Evolutionary conservation across 768 basidiomycete species (phyloP), one percentile per base, ranked within the genome.

Genomic region (Leccinum arenicola): DNA sequence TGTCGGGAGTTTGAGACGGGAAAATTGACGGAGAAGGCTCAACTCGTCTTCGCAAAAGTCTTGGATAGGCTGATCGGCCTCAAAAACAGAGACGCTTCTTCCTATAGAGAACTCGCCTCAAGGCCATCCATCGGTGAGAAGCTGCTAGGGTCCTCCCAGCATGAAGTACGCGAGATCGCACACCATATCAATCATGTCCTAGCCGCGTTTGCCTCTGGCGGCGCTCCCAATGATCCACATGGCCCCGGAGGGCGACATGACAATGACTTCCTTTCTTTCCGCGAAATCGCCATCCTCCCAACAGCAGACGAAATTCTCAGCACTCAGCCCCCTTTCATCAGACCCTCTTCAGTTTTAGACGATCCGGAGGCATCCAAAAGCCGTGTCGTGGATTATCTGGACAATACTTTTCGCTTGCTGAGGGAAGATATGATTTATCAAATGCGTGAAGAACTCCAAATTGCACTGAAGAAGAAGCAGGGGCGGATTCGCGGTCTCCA

Each of bases 241-340:
- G 70, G 72, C 10, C 83, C 88, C 0, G 88, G 88, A 0, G 88
- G 87, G 3, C 77, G 88, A 6, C 88, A 89, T 58, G 86, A 88
- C 64, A 90, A 90, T 53, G 88, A 90, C 66, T 82, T 82, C 50
- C 61, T 67, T 8, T 80, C 86, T 57, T 89, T 86, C 64, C 81
- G 82, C 11, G 63, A 81, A 8, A 85, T 89, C 21, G 68, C 82
- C 29, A 84, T 90, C 56, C 74, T 86, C 4, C 88, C 88, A 1
- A 86, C 88, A 6, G 78, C 83, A 1, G 82, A 84, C 45, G 88
- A 90, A 65, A 74, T 89, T 15, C 63, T 64, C 2, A 85, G 73
- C 25, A 70, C 59, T 1, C 76, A 82, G 17, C 62, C 59, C 0
- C 75, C 88, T 6, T 88, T 84, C 63, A 66, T 88, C n/a, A 78